These are phyloP conservation scores for Paramecium pentaurelia DNA, from an alignment of 73 alveolate genomes.

Conservation along the genomic window DNA sequence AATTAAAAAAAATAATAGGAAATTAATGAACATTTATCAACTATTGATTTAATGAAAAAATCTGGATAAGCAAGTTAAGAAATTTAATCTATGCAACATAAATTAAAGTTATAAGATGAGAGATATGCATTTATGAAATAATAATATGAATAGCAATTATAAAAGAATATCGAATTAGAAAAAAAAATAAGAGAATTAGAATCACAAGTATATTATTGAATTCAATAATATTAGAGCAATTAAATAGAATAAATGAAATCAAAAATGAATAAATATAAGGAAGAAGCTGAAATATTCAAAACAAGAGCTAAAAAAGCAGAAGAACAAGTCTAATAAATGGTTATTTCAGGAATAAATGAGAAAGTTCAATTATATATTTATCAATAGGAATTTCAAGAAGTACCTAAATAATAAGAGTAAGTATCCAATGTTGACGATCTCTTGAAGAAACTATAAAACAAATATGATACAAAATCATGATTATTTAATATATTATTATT, in stretches of 20 bases:
- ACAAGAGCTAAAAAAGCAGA: slow-evolving; percentile 31
- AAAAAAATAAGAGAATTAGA: slow-evolving; percentile 33
- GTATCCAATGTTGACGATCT: background rate
- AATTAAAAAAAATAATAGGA: background rate
- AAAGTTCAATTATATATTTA: background rate
- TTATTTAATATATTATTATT: background rate
- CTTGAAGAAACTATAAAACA: background rate
- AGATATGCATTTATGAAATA: background rate
- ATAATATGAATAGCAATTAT: background rate
- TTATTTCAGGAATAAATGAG: background rate
- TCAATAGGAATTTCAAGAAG: background rate
- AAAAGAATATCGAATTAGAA: slow-evolving; percentile 1
- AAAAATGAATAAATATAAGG: slow-evolving; percentile 30
- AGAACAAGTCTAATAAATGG: slow-evolving; percentile 18
- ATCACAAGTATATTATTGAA: background rate
- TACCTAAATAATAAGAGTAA: background rate
- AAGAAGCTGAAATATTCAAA: slow-evolving; percentile 4
- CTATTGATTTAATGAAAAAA: background rate
- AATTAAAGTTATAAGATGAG: slow-evolving; percentile 4
- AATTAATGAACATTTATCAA: background rate
- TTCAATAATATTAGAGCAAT: background rate
- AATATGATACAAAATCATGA: background rate
- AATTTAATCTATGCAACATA: background rate
- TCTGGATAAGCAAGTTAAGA: slow-evolving; percentile 19
- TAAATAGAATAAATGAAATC: background rate